Percentiles rank a stretch among this genome's conserved stretches.
Evolutionary conservation across 148 eudicot genomes (phyloP).

Genomic region (Silene uniflora): DNA sequence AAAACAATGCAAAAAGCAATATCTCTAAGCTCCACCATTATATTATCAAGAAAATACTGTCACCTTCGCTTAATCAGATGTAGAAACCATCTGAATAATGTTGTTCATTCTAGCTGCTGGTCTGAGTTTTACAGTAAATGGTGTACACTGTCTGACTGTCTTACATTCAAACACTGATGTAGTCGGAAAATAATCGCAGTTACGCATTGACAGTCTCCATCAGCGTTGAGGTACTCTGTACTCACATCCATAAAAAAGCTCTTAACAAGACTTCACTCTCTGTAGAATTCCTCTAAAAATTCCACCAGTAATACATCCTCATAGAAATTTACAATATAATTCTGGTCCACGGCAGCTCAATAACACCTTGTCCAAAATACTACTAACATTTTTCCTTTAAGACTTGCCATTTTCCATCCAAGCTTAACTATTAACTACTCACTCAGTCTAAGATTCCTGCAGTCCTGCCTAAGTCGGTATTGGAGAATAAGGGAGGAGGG

Average conservation of each 20-base stretch:
- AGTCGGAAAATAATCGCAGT: too few relatives aligned
- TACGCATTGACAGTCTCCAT: neutral
- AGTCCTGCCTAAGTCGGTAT: neutral
- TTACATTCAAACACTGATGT: too few relatives aligned
- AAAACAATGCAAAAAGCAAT: too few relatives aligned
- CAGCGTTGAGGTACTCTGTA: neutral
- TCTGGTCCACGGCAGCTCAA: neutral
- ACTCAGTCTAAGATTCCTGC: neutral
- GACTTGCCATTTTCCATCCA: neutral
- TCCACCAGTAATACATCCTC: neutral
- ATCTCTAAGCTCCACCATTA: too few relatives aligned
- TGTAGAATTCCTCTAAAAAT: neutral
- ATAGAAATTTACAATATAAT: neutral
- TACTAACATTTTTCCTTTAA: neutral
- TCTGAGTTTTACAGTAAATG: too few relatives aligned
- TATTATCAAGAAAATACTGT: too few relatives aligned
- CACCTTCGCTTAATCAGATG: too few relatives aligned
- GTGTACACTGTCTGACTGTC: too few relatives aligned
- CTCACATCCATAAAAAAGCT: neutral
- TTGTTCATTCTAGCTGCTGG: neutral
- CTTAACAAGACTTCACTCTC: neutral
- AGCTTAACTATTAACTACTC: neutral
- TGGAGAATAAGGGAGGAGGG: neutral
- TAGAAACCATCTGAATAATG: too few relatives aligned
- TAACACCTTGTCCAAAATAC: neutral